Evolutionary conservation across 345 rosid species (phyloP).

Genomic region (Corchorus olitorius): DNA sequence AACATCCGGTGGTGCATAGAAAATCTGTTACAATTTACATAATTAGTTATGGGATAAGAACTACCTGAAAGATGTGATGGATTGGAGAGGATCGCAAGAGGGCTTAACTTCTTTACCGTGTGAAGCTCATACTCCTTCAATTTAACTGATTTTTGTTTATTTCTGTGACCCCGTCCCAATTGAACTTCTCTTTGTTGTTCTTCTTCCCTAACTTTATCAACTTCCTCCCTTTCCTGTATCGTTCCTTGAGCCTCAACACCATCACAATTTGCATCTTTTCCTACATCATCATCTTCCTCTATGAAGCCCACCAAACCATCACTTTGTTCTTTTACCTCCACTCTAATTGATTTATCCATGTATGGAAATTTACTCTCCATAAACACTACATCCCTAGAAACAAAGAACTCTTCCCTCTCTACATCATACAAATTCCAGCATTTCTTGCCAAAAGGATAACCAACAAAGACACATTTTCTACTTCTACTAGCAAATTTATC

Average conservation of each 20-base stretch:
- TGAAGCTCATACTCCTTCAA: neutral
- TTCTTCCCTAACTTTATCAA: too few relatives aligned
- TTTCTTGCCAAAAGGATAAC: neutral
- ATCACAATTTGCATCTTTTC: too few relatives aligned
- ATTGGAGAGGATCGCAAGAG: neutral
- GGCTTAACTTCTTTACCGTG: too few relatives aligned
- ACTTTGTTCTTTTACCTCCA: neutral
- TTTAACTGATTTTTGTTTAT: neutral
- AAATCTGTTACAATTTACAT: too few relatives aligned
- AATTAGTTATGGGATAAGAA: neutral
- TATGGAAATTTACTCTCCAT: neutral
- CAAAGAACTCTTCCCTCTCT: neutral
- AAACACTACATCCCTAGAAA: neutral
- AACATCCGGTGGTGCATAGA: neutral
- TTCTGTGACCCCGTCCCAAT: neutral
- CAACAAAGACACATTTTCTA: neutral
- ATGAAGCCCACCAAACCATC: too few relatives aligned
- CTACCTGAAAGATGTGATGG: neutral
- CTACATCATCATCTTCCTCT: too few relatives aligned
- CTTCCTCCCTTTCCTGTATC: too few relatives aligned
- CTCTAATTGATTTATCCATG: neutral
- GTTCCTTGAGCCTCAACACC: too few relatives aligned
- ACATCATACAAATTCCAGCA: neutral
- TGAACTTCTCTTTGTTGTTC: neutral
- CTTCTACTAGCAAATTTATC: slow-evolving; percentile 12